These are phyloP conservation scores for Barnettozyma sp. DNA, from an alignment of 805 yeast species.

Conservation along the genomic window DNA sequence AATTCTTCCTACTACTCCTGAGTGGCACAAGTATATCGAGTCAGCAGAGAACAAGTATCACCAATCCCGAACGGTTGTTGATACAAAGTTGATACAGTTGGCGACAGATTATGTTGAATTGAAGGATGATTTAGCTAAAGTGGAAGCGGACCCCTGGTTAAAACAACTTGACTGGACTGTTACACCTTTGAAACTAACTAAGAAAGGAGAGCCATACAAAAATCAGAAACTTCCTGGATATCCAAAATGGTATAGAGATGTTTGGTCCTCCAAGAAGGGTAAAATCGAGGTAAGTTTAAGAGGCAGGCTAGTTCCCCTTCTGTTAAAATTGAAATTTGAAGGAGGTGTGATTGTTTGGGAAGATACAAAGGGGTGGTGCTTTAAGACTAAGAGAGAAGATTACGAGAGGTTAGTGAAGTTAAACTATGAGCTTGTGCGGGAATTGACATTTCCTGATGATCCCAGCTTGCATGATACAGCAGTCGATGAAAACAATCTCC, in stretches of 20 bases:
- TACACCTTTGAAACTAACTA: slow-evolving; percentile 51
- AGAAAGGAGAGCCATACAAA: slow-evolving; percentile 61
- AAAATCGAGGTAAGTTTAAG: slow-evolving; percentile 59
- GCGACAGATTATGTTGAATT: slow-evolving; percentile 51
- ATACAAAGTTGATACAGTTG: slow-evolving; percentile 47
- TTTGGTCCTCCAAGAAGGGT: slow-evolving; percentile 33
- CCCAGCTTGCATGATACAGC: slow-evolving; percentile 6
- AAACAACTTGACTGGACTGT: slow-evolving; percentile 84
- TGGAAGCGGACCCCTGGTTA: slow-evolving; percentile 76
- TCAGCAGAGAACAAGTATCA: slow-evolving; percentile 64
- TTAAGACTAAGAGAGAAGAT: slow-evolving; percentile 42
- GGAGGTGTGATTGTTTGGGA: slow-evolving; percentile 78
- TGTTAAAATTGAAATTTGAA: slow-evolving; percentile 80
- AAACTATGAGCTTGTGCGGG: slow-evolving; percentile 26
- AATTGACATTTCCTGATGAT: slow-evolving; percentile 10
- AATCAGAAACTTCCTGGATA: slow-evolving; percentile 80
- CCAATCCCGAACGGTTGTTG: slow-evolving; percentile 48
- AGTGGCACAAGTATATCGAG: slow-evolving; percentile 69
- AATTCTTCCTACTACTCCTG: slow-evolving; percentile 67
- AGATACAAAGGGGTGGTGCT: slow-evolving; percentile 82
- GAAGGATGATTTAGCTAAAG: slow-evolving; percentile 36
- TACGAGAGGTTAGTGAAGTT: slow-evolving; percentile 27
- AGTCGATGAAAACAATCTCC: slow-evolving; percentile 5
- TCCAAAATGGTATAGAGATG: slow-evolving; percentile 86
- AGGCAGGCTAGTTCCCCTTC: slow-evolving; percentile 67